phyloP scores from a whole-genome alignment of 2,329 filamentous ascomycete species.

The Cryphonectria carpinicola region DNA sequence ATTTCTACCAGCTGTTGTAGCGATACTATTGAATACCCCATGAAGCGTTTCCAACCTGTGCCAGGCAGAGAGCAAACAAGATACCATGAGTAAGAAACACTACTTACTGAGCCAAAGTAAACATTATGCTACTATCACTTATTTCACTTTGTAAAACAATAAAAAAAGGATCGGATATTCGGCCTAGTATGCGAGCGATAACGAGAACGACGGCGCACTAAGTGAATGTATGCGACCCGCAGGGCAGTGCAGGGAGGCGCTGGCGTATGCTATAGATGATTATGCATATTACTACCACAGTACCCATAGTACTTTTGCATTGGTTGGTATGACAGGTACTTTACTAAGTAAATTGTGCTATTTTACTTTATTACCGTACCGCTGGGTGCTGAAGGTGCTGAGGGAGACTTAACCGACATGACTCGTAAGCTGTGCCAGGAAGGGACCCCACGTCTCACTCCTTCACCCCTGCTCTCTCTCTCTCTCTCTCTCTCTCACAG shows the following conservation, averaged over 20 bases:
- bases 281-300: background rate
- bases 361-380: no score
- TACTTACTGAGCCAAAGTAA: background rate
- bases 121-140: no score
- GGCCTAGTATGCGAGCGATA: conserved; percentile 9
- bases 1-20: background rate
- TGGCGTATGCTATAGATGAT: background rate
- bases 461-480: no score
- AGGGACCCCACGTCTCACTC: no score
- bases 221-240: background rate
- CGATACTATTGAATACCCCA: background rate
- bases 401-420: background rate
- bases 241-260: background rate
- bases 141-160: no score
- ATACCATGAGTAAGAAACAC: background rate
- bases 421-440: background rate
- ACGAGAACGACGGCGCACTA: conserved; percentile 13
- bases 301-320: no score
- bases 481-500: no score
- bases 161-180: background rate
- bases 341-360: background rate
- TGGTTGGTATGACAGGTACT: background rate
- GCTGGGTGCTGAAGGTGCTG: no score
- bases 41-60: background rate
- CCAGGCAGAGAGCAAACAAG: background rate